phyloP scores from a whole-genome alignment of 306 rosid genomes.

The Glycine latifolia region DNA sequence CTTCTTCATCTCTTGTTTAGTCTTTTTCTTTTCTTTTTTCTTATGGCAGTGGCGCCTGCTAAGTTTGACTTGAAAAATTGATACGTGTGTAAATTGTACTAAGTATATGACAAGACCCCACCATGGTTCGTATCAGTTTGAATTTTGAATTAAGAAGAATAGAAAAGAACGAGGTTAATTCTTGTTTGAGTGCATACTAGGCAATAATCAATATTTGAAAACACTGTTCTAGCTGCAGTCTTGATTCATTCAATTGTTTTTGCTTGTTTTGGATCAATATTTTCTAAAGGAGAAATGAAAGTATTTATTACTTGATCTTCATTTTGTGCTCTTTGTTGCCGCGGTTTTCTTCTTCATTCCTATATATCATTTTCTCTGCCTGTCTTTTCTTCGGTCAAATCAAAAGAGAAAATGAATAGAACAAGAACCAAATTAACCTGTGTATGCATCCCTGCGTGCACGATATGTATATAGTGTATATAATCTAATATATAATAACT shows the following conservation, averaged over 20 bases:
- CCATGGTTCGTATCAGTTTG: slow-evolving; percentile 9
- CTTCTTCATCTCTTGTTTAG: background rate
- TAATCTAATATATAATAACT: background rate
- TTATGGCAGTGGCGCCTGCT: slow-evolving; percentile 4
- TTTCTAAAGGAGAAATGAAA: background rate
- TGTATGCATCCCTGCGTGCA: slow-evolving; percentile 28
- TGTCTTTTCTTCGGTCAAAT: slow-evolving; percentile 23
- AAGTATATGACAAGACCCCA: slow-evolving; percentile 23
- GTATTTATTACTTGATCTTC: background rate
- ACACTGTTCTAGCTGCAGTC: background rate
- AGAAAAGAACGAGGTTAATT: background rate
- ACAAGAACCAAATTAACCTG: background rate
- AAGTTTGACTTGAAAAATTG: slow-evolving; percentile 36
- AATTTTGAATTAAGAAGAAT: background rate
- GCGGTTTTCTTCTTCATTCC: background rate
- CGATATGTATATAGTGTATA: background rate
- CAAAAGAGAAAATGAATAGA: background rate
- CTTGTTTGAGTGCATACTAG: background rate
- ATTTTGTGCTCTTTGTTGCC: no score
- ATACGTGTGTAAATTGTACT: background rate
- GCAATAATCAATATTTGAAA: background rate
- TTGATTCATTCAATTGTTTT: background rate
- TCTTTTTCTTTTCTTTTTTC: background rate
- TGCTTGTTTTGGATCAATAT: background rate
- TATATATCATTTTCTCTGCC: background rate